Percentiles rank a stretch among this genome's conserved stretches.
Evolutionary conservation across 768 basidiomycete genomes (phyloP).

Genomic region (Mycena alexandri): DNA sequence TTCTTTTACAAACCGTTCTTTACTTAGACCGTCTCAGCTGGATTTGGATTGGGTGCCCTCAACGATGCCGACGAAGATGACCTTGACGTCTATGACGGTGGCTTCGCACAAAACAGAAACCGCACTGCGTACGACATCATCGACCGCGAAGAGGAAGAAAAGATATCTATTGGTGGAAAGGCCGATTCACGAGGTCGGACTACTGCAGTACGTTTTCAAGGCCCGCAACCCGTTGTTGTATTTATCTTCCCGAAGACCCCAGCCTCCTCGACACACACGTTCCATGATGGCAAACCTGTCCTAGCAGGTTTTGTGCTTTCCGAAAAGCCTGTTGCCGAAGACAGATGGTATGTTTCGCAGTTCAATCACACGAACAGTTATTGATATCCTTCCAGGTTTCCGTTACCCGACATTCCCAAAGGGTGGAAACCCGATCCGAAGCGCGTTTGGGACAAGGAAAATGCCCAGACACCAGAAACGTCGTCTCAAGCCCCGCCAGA

Average conservation of each 20-base stretch:
- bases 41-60: constrained; percentile 89
- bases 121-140: constrained; percentile 75
- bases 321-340: constrained; percentile 74
- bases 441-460: constrained; percentile 79
- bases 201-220: constrained; percentile 45
- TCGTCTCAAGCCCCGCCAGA: constrained; percentile 42
- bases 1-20: constrained; percentile 10
- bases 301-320: constrained; percentile 83
- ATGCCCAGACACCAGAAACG: constrained; percentile 43
- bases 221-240: constrained; percentile 15
- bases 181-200: constrained; percentile 39
- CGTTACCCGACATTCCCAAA: constrained; percentile 82
- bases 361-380: constrained; percentile 9
- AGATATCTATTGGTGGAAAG: constrained; percentile 56
- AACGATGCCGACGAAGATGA: constrained; percentile 98
- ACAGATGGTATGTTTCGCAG: constrained; percentile 69
- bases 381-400: constrained; percentile 69
- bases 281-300: constrained; percentile 82
- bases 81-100: constrained; percentile 81
- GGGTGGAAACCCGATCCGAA: constrained; percentile 90
- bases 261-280: constrained; percentile 53
- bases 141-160: constrained; percentile 75
- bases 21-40: constrained; percentile 60
- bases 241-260: constrained; percentile 52
- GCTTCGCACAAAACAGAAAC: constrained; percentile 51